phyloP scores from a whole-genome alignment of 2,329 filamentous ascomycete species.

The Venturia carpophila region DNA sequence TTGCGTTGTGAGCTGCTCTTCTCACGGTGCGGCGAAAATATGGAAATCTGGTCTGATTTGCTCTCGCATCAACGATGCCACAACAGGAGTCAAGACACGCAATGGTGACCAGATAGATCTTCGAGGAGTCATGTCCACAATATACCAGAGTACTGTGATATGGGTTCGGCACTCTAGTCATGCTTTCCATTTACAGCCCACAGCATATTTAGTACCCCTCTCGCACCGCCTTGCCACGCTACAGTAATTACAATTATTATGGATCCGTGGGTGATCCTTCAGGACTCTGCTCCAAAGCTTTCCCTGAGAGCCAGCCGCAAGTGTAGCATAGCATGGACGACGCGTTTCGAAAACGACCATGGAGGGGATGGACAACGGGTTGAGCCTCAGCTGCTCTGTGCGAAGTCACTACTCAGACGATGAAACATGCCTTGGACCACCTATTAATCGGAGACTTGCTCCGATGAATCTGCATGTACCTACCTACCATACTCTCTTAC shows the following conservation, averaged over 20 bases:
- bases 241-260: not conserved
- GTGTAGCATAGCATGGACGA: too few relatives aligned
- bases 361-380: not conserved
- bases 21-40: too few relatives aligned
- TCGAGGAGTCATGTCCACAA: too few relatives aligned
- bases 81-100: not conserved
- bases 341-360: not conserved
- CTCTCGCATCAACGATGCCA: not conserved
- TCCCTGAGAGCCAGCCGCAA: not conserved
- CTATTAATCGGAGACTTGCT: constrained; percentile 10
- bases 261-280: not conserved
- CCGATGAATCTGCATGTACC: not conserved
- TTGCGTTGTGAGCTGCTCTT: not conserved
- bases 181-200: not conserved
- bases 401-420: not conserved
- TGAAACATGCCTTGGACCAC: constrained; percentile 11
- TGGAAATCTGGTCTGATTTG: not conserved
- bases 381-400: constrained; percentile 11
- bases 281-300: not conserved
- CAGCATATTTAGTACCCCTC: too few relatives aligned
- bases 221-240: too few relatives aligned
- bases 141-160: not conserved
- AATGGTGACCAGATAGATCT: not conserved
- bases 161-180: not conserved
- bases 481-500: not conserved